A percentile compares a stretch with the other conserved stretches of the same genome.
These are phyloP conservation scores for Aquilaria agallochum DNA, from an alignment of 441 rosid genomes.

Conservation along the genomic window DNA sequence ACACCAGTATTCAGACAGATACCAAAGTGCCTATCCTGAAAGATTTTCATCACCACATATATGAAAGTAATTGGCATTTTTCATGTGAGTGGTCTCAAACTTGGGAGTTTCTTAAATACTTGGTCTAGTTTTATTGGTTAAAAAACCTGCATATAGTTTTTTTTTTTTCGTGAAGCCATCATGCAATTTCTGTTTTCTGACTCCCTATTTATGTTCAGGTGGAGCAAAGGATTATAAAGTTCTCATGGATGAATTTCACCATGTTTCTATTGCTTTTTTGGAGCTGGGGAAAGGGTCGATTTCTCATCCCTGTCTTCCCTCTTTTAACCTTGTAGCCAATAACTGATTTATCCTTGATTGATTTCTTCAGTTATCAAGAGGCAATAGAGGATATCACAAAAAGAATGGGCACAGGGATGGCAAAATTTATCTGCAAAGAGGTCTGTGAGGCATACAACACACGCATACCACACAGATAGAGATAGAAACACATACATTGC, in stretches of 20 bases:
- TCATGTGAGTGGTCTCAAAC: slow-evolving; percentile 56
- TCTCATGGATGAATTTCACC: slow-evolving; percentile 94
- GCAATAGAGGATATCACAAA: slow-evolving; percentile 80
- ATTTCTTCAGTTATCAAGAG: slow-evolving; percentile 46
- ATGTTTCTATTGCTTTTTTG: slow-evolving; percentile 78
- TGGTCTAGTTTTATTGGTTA: no score
- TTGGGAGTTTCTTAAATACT: background rate
- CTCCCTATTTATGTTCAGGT: slow-evolving; percentile 31
- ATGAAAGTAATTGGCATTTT: slow-evolving; percentile 77
- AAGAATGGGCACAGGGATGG: slow-evolving; percentile 99
- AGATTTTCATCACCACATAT: slow-evolving; percentile 77
- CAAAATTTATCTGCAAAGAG: slow-evolving; percentile 94
- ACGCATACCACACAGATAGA: no score
- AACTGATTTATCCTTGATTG: no score
- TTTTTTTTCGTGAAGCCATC: no score
- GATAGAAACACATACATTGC: no score
- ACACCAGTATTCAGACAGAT: slow-evolving; percentile 80
- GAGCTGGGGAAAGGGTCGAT: slow-evolving; percentile 78
- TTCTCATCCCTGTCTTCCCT: background rate
- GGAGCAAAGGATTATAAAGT: slow-evolving; percentile 89
- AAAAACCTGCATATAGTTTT: no score
- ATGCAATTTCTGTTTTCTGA: slow-evolving; percentile 2
- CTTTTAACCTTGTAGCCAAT: slow-evolving; percentile 8
- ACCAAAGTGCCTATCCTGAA: slow-evolving; percentile 82
- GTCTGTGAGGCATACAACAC: slow-evolving; percentile 32